These are phyloP conservation scores for Exserohilum turcica DNA, from an alignment of 2,329 filamentous ascomycete species.

Conservation along the genomic window DNA sequence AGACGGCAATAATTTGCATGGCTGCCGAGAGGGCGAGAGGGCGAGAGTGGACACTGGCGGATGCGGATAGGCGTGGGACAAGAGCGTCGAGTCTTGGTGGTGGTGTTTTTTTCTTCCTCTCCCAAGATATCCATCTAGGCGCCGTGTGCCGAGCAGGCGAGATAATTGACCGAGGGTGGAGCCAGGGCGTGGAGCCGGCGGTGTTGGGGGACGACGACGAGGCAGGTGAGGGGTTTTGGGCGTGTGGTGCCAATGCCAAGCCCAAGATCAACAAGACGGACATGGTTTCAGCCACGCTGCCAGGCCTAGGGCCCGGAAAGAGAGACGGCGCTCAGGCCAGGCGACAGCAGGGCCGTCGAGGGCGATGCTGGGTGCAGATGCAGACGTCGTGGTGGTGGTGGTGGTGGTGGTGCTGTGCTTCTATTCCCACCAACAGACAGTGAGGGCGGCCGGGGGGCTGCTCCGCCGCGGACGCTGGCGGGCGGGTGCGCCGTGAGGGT, in stretches of 20 bases:
- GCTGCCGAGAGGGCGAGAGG: background rate
- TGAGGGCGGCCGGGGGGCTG: slow-evolving; percentile 1
- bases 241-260: slow-evolving; percentile 24
- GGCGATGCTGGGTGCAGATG: no score
- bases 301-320: slow-evolving; percentile 23
- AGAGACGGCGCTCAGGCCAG: slow-evolving; percentile 10
- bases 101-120: background rate
- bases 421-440: slow-evolving; percentile 19
- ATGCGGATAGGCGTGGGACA: background rate
- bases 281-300: slow-evolving; percentile 39
- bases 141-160: background rate
- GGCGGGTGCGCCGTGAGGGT: background rate
- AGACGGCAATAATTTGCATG: background rate
- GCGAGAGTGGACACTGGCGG: background rate
- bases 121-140: slow-evolving; percentile 1
- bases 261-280: slow-evolving; percentile 25
- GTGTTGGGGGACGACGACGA: background rate
- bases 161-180: background rate
- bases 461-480: slow-evolving; percentile 6
- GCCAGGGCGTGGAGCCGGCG: slow-evolving; percentile 7
- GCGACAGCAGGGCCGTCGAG: background rate
- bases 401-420: no score
- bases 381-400: no score
- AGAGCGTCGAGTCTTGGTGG: background rate
- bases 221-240: slow-evolving; percentile 7